Percentiles rank a stretch among this genome's conserved stretches.
Conservation (phyloP, 2,329 filamentous ascomycete genomes). For the Colletotrichum trifolii region DNA sequence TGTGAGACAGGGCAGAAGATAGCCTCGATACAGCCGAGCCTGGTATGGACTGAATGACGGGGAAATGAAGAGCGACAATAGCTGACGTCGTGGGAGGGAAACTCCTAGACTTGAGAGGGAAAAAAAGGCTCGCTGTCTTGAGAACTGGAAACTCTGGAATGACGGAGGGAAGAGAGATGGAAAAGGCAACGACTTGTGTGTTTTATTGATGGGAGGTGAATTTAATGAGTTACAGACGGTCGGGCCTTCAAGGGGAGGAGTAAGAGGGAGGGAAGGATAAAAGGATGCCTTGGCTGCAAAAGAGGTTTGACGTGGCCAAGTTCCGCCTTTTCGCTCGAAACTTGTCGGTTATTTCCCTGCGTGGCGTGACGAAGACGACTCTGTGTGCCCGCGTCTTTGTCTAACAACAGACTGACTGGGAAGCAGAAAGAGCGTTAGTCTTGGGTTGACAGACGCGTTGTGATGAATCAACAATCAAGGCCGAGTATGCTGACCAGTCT, state of each 20-base stretch:
- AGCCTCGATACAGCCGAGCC: conserved; percentile 29
- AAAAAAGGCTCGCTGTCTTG: conserved; percentile 5
- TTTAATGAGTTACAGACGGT: conserved; percentile 30
- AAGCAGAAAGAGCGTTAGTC: background rate
- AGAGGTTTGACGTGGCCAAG: conserved; percentile 33
- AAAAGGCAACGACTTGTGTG: background rate
- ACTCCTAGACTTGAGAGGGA: background rate
- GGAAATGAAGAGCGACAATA: conserved; percentile 35
- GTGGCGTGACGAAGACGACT: conserved; percentile 33
- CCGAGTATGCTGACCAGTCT: background rate
- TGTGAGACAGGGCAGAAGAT: conserved; percentile 34
- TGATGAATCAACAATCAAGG: conserved; percentile 6
- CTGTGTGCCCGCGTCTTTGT: conserved; percentile 25
- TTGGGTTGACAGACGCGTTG: conserved; percentile 5
- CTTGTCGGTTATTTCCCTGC: conserved; percentile 35
- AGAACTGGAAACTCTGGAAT: background rate
- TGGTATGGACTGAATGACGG: conserved; percentile 32
- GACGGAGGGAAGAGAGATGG: conserved; percentile 7
- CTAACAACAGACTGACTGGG: conserved; percentile 6
- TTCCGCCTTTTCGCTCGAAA: conserved; percentile 37
- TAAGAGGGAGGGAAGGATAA: conserved; percentile 7
- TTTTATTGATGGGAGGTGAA: conserved; percentile 9
- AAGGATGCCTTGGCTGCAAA: conserved; percentile 35
- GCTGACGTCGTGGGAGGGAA: conserved; percentile 18
- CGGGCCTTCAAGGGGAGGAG: conserved; percentile 22